These are phyloP conservation scores for Polychaeton citri DNA, from an alignment of 2,329 filamentous ascomycete species.

Conservation along the genomic window DNA sequence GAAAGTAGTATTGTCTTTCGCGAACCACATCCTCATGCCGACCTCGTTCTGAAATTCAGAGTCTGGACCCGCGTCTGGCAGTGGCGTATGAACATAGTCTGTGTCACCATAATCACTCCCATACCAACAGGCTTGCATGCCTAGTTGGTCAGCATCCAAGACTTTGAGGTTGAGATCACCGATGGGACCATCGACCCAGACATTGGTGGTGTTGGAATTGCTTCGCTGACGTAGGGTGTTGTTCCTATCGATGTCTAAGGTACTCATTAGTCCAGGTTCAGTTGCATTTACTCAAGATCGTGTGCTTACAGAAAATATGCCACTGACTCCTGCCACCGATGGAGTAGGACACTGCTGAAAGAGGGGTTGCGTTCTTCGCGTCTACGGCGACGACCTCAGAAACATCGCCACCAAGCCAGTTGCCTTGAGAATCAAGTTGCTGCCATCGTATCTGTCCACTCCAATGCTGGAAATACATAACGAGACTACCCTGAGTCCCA, in stretches of 20 bases:
- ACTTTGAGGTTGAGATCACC: slow-evolving; percentile 18
- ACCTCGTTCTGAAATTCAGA: slow-evolving; percentile 14
- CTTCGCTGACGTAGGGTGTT: slow-evolving; percentile 26
- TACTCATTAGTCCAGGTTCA: slow-evolving; percentile 1
- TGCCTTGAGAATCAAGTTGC: slow-evolving; percentile 22
- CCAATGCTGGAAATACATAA: slow-evolving; percentile 33
- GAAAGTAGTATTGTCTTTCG: slow-evolving; percentile 26
- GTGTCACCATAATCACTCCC: slow-evolving; percentile 23
- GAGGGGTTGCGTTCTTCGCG: slow-evolving; percentile 29
- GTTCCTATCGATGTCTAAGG: slow-evolving; percentile 27
- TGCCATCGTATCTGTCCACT: slow-evolving; percentile 29
- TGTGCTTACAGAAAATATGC: slow-evolving; percentile 21
- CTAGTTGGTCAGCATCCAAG: slow-evolving; percentile 20
- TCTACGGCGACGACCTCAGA: slow-evolving; percentile 27
- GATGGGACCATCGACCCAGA: slow-evolving; percentile 27
- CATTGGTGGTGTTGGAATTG: slow-evolving; percentile 11
- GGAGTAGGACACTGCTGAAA: slow-evolving; percentile 31
- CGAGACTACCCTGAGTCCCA: slow-evolving; percentile 24
- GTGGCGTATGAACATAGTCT: slow-evolving; percentile 26
- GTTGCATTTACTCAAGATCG: not conserved
- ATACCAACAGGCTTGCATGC: slow-evolving; percentile 27
- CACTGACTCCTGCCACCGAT: slow-evolving; percentile 19
- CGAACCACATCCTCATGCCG: slow-evolving; percentile 34
- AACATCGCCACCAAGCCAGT: slow-evolving; percentile 26
- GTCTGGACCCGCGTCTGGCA: slow-evolving; percentile 14